These are phyloP conservation scores for Stephanodiscus minutulus DNA, from an alignment of 108 stramenopile genomes.

Conservation along the genomic window DNA sequence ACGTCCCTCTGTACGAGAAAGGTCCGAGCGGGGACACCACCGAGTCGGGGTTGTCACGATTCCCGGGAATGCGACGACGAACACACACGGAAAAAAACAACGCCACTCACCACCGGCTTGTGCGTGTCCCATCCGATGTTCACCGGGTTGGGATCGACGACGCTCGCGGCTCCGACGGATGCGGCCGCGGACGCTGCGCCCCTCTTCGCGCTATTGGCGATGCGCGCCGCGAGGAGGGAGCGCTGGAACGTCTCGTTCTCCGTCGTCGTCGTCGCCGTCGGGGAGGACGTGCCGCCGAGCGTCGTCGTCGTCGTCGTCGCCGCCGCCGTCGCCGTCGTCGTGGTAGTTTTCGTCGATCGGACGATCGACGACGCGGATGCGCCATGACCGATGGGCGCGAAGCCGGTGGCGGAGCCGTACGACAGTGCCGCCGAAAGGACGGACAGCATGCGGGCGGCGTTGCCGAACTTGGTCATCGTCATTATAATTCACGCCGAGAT, in stretches of 20 bases:
- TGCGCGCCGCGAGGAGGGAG: conserved; percentile 39
- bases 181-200: conserved; percentile 25
- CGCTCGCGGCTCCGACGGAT: conserved; percentile 52
- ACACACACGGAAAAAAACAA: neutral
- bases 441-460: conserved; percentile 19
- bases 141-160: conserved; percentile 69
- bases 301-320: neutral
- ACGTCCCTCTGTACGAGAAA: neutral
- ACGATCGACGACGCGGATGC: no score
- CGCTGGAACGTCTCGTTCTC: conserved; percentile 40
- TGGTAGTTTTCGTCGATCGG: no score
- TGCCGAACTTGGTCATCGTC: conserved; percentile 17
- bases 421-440: conserved; percentile 29
- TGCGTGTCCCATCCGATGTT: conserved; percentile 94
- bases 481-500: conserved; percentile 1
- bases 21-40: no score
- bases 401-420: conserved; percentile 21
- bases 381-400: conserved; percentile 9
- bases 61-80: no score
- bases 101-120: conserved; percentile 64
- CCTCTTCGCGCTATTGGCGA: conserved; percentile 19
- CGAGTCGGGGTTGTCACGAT: no score
- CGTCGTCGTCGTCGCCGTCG: neutral
- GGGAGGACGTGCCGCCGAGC: conserved; percentile 19
- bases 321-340: no score